Base-by-base conservation (phyloP, 768 basidiomycete genomes). In the Mrakia hoshinonis region DNA sequence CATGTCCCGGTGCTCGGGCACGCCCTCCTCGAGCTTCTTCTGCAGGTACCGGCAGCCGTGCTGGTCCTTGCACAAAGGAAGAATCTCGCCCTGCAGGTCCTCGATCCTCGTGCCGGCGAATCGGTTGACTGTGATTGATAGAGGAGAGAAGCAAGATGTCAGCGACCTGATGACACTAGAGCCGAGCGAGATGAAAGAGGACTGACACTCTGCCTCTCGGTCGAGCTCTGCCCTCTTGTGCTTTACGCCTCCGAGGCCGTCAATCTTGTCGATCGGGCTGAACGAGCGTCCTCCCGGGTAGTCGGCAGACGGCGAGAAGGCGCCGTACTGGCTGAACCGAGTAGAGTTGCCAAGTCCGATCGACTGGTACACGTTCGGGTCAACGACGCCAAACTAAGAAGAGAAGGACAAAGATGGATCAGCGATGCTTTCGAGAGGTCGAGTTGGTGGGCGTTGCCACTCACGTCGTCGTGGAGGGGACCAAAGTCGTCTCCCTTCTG, bases 1-100 rank as follows among this genome's bases (percentile, higher is more conserved):
- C 90, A 98, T 94, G 77, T 99, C 96, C 67, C 96, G 87, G 80
- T 99, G 94, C 79, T 95, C 94, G 5, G 95, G 85, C 72, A 89
- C 86, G 68, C 91, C 91, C 78, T 99, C 96, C 79, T 99, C 96
- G 31, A 99, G 84, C 81, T 98, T 97, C 86, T 98, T 98, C 81
- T 99, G 96, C 70, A 99, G 82, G 78, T 97, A 99, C 46, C 96
- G 87, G 78, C 96, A 99, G 2, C 96, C 96, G 80, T 98, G 95
- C 80, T 99, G 96, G 80, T 99, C 96, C 79, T 98, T 98, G 86
- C 96, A 98, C 22, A 99, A 81, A 0, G 86, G 83, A 18, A 92
- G 87, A 72, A 99, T 95, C 80, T 99, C 95, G 71, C 95, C 95
- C 75, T 90, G 88, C 29, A 99, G 82, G 77, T 99, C 96, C 78